Percentiles rank a stretch among this genome's conserved stretches.
phyloP scores from a whole-genome alignment of 352 stramenopile genomes.

The Pythium coloratum region DNA sequence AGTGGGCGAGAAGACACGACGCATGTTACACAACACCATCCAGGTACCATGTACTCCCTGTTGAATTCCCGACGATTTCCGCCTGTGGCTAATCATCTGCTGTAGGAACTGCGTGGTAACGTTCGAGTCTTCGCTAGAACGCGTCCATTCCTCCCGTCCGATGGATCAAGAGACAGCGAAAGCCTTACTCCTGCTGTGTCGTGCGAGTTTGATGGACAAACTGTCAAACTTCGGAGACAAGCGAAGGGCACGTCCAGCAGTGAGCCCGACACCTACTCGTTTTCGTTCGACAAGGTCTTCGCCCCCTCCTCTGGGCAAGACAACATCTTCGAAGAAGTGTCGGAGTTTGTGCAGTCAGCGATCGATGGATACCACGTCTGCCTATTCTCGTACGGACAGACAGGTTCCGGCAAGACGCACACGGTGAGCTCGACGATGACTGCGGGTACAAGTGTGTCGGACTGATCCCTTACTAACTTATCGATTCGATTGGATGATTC shows the following conservation, averaged over 20 bases:
- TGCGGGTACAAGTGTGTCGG: neutral
- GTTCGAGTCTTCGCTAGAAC: constrained; percentile 97
- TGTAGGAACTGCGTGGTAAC: constrained; percentile 95
- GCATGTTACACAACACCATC: constrained; percentile 98
- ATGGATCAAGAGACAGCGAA: constrained; percentile 45
- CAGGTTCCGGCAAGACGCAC: constrained; percentile 93
- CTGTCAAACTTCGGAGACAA: constrained; percentile 55
- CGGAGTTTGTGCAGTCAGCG: constrained; percentile 97
- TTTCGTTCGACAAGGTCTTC: constrained; percentile 98
- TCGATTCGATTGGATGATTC: neutral
- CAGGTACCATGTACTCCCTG: constrained; percentile 39
- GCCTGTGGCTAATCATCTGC: neutral
- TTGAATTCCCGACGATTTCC: neutral
- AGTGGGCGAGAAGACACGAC: constrained; percentile 80
- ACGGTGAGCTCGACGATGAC: constrained; percentile 49
- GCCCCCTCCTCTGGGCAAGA: constrained; percentile 91
- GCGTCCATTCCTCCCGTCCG: constrained; percentile 86
- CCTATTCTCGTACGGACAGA: constrained; percentile 95
- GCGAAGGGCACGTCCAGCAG: constrained; percentile 34
- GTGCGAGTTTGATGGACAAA: constrained; percentile 73
- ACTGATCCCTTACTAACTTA: neutral
- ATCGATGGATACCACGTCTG: constrained; percentile 97
- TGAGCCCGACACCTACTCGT: constrained; percentile 69
- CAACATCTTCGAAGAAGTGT: constrained; percentile 96
- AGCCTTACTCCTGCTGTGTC: constrained; percentile 37